Evolutionary conservation across 768 basidiomycete genomes (phyloP).

Genomic region (Erythrobasidium yunnanense): DNA sequence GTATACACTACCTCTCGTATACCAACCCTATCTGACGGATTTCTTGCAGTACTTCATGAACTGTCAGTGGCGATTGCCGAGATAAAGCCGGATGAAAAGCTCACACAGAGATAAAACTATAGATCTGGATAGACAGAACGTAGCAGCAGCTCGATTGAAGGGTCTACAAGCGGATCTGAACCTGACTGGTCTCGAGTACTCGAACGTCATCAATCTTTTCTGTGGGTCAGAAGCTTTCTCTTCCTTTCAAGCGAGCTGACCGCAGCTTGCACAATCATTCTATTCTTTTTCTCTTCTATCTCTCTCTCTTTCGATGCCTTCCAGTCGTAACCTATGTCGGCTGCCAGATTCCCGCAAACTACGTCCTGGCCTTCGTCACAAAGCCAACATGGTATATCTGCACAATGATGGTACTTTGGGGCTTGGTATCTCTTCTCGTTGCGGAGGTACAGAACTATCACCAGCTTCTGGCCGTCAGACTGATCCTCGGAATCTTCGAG

Average conservation of each 20-base stretch:
- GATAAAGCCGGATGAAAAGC: not conserved
- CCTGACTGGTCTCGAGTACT: not conserved
- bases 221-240: not conserved
- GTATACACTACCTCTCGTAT: not conserved
- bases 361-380: not conserved
- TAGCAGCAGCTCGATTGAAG: not conserved
- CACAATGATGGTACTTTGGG: not conserved
- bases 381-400: not conserved
- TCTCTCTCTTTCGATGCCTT: no score
- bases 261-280: not conserved
- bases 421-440: not conserved
- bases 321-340: not conserved
- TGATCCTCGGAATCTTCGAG: not conserved
- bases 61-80: not conserved
- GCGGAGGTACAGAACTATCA: conserved; percentile 1
- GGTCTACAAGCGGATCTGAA: not conserved
- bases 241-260: no score
- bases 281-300: not conserved
- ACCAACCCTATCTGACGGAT: not conserved
- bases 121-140: not conserved
- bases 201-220: conserved; percentile 7
- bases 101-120: not conserved
- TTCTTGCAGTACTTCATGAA: not conserved
- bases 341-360: not conserved
- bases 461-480: not conserved